Evolutionary conservation across 345 rosid species (phyloP).

Genomic region (Pistacia vera): DNA sequence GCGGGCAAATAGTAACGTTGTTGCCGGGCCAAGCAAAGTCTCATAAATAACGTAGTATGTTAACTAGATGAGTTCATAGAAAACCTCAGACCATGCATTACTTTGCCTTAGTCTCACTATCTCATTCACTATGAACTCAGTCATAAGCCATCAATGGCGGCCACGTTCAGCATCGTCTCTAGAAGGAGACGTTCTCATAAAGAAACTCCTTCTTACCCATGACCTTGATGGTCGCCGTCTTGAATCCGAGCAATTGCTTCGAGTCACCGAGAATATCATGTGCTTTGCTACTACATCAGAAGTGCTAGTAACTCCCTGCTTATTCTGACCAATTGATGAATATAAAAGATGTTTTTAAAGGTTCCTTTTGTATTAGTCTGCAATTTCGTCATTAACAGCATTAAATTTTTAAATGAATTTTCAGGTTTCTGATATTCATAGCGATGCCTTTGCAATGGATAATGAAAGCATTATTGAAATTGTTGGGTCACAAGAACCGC

Average conservation of each 20-base stretch:
- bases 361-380: constrained; percentile 1
- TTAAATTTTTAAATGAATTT: neutral
- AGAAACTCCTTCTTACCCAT: constrained; percentile 59
- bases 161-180: constrained; percentile 1
- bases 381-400: neutral
- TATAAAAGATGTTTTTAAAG: neutral
- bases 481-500: constrained; percentile 43
- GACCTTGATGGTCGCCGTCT: constrained; percentile 75
- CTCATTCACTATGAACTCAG: constrained; percentile 30
- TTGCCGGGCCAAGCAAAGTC: neutral
- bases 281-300: constrained; percentile 38
- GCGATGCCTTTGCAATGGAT: constrained; percentile 22
- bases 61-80: neutral
- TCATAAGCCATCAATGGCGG: neutral
- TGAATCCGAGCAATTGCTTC: constrained; percentile 61
- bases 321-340: neutral
- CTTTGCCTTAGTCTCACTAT: constrained; percentile 4
- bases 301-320: constrained; percentile 21
- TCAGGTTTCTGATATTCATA: constrained; percentile 38
- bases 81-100: neutral
- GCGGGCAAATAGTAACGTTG: neutral
- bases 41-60: neutral
- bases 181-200: constrained; percentile 55
- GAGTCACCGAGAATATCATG: constrained; percentile 59
- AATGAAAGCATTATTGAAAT: constrained; percentile 40